These are phyloP conservation scores for Kalanchoe fedtschenkoi DNA, from an alignment of 164 flowering plant species.

Conservation along the genomic window DNA sequence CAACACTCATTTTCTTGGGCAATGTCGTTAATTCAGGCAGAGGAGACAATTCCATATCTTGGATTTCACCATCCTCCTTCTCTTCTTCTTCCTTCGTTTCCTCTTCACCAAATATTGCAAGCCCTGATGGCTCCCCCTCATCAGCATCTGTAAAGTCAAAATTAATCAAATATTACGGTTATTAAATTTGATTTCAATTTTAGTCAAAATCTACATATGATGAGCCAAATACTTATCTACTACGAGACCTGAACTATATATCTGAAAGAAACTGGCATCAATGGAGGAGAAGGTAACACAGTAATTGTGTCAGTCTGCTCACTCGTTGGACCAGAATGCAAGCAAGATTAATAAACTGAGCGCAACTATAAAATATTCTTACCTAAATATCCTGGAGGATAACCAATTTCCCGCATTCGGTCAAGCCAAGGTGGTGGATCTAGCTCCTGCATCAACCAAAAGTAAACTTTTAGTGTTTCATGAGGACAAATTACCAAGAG, in stretches of 20 bases:
- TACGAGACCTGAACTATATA: too few relatives aligned
- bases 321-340: neutral
- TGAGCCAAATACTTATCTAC: neutral
- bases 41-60: slow-evolving; percentile 15
- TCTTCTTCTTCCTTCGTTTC: slow-evolving; percentile 38
- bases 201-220: neutral
- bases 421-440: slow-evolving; percentile 99
- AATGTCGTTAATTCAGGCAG: slow-evolving; percentile 5
- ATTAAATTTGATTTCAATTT: neutral
- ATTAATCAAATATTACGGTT: neutral
- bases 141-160: slow-evolving; percentile 28
- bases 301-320: too few relatives aligned
- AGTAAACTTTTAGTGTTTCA: neutral
- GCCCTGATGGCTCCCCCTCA: slow-evolving; percentile 72
- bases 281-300: too few relatives aligned
- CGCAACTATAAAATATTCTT: slow-evolving; percentile 7
- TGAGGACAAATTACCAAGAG: neutral
- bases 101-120: slow-evolving; percentile 62
- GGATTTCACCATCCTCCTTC: slow-evolving; percentile 56
- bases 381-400: slow-evolving; percentile 97
- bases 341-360: neutral
- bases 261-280: too few relatives aligned
- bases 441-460: slow-evolving; percentile 51
- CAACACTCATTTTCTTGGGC: slow-evolving; percentile 50
- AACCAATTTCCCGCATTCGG: slow-evolving; percentile 93